phyloP scores from a whole-genome alignment of 192 early-diverging fungal species.

The Jimgerdemannia flammicorona region DNA sequence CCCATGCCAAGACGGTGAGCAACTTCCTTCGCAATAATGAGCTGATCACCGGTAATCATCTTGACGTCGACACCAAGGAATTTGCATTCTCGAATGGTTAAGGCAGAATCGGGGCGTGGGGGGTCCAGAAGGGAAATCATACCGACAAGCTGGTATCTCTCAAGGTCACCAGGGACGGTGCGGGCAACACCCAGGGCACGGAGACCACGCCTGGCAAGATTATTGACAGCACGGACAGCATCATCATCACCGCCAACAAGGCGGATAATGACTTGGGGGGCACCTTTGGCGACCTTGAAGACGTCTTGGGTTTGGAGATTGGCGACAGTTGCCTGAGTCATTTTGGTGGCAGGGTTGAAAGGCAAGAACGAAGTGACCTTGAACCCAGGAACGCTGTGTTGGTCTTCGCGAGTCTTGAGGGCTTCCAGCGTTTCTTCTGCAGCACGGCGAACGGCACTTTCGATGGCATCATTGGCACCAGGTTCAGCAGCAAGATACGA shows the following conservation, averaged over 20 bases:
- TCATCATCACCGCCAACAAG: slow-evolving; percentile 70
- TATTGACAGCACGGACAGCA: slow-evolving; percentile 68
- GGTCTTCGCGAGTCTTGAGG: slow-evolving; percentile 44
- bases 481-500: slow-evolving; percentile 66
- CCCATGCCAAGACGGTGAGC: slow-evolving; percentile 89
- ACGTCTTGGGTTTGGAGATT: slow-evolving; percentile 71
- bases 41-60: slow-evolving; percentile 97
- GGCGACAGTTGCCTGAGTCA: slow-evolving; percentile 84
- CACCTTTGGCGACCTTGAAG: slow-evolving; percentile 84
- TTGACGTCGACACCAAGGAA: slow-evolving; percentile 89
- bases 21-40: slow-evolving; percentile 92
- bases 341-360: slow-evolving; percentile 91
- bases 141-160: slow-evolving; percentile 77
- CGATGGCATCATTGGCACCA: slow-evolving; percentile 74
- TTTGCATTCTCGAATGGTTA: slow-evolving; percentile 82
- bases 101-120: slow-evolving; percentile 82
- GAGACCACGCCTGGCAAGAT: slow-evolving; percentile 74
- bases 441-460: slow-evolving; percentile 65
- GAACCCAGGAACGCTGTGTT: slow-evolving; percentile 76
- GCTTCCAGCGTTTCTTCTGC: slow-evolving; percentile 66
- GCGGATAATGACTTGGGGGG: slow-evolving; percentile 79
- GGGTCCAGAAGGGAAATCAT: slow-evolving; percentile 92
- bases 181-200: slow-evolving; percentile 93
- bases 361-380: slow-evolving; percentile 89
- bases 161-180: slow-evolving; percentile 61